These are phyloP conservation scores for Typha latifolia DNA, from an alignment of 176 grass and related monocot species.

Conservation along the genomic window DNA sequence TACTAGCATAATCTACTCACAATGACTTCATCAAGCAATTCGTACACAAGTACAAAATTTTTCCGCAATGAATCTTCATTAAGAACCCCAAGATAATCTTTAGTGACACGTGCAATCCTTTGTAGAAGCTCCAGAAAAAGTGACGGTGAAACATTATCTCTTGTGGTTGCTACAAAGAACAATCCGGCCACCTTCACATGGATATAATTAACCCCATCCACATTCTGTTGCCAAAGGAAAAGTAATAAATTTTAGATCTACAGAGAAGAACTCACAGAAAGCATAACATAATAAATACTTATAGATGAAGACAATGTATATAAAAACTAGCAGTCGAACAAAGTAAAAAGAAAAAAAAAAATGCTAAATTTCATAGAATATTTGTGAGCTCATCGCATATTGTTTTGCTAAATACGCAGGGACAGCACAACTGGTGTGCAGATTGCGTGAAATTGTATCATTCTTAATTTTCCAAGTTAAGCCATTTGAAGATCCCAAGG, in stretches of 20 bases:
- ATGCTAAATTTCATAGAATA: no score
- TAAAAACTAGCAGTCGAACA: no score
- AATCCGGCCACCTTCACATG: slow-evolving; percentile 87
- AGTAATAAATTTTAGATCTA: background rate
- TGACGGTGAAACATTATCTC: slow-evolving; percentile 86
- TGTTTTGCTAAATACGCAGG: no score
- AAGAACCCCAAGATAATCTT: slow-evolving; percentile 88
- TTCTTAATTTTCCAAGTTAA: no score
- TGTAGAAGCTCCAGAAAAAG: slow-evolving; percentile 95
- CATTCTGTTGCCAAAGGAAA: slow-evolving; percentile 48
- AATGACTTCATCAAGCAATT: slow-evolving; percentile 98
- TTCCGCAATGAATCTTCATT: slow-evolving; percentile 93
- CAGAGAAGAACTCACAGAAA: no score
- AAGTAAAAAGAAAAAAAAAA: no score
- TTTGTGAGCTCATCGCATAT: no score
- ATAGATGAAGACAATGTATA: no score
- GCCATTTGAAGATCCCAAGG: no score
- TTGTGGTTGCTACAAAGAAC: slow-evolving; percentile 98
- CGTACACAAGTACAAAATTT: slow-evolving; percentile 94
- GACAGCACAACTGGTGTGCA: no score
- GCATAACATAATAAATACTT: no score
- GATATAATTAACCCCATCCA: slow-evolving; percentile 97
- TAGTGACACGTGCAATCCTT: slow-evolving; percentile 95
- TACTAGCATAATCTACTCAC: slow-evolving; percentile 39
- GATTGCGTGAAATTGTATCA: no score